A percentile compares a stretch with the other conserved stretches of the same genome.
Evolutionary conservation across 129 eudicot species (phyloP).

Genomic region (Solidago caesia): DNA sequence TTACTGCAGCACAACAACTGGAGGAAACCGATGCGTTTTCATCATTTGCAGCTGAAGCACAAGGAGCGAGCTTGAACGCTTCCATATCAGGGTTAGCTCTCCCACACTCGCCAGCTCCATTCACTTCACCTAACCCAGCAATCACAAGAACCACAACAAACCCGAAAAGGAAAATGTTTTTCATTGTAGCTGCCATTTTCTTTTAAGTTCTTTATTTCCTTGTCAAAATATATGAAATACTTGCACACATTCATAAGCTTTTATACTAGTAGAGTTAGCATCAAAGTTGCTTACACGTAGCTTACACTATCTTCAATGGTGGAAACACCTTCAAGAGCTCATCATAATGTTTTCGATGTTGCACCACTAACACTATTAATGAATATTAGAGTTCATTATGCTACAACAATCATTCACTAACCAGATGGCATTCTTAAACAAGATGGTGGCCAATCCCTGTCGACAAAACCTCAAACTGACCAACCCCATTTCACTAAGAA

Average conservation of each 20-base stretch:
- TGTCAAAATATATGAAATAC: conserved; percentile 23
- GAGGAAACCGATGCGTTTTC: conserved; percentile 43
- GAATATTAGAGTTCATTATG: conserved; percentile 17
- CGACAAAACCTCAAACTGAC: conserved; percentile 12
- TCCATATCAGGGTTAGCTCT: conserved; percentile 61
- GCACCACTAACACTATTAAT: conserved; percentile 41
- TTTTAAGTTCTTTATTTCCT: not conserved
- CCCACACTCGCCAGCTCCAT: conserved; percentile 76
- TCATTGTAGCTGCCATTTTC: conserved; percentile 49
- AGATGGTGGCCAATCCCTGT: conserved; percentile 25
- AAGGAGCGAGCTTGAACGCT: conserved; percentile 72
- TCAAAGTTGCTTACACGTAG: conserved; percentile 33
- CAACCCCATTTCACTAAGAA: conserved; percentile 28
- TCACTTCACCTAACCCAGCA: conserved; percentile 40
- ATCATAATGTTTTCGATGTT: conserved; percentile 1
- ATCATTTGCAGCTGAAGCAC: conserved; percentile 82
- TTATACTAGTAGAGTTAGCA: conserved; percentile 34
- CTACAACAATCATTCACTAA: conserved; percentile 32
- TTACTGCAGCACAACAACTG: conserved; percentile 63
- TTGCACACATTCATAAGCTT: conserved; percentile 22
- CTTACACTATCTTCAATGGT: conserved; percentile 47
- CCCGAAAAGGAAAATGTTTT: conserved; percentile 44
- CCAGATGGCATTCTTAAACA: conserved; percentile 6
- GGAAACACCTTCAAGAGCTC: conserved; percentile 38
- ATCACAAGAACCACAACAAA: conserved; percentile 37